Evolutionary conservation across 2,329 filamentous ascomycete genomes (phyloP), one percentile per base, ranked within the genome.

Genomic region (Herpomyces periplanetae): DNA sequence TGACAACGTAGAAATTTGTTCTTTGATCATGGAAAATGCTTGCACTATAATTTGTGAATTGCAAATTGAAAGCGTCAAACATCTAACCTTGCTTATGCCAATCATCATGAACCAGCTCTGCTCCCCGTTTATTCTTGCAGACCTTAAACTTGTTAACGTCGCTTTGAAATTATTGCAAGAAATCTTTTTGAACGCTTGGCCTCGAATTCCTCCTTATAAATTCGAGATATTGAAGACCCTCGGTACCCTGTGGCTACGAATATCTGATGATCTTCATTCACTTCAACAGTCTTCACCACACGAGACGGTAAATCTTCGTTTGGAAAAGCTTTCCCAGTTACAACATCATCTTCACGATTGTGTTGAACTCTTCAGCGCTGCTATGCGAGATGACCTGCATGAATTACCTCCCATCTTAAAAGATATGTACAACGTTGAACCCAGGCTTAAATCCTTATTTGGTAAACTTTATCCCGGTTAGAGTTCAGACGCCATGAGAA

Each of bases 141-240:
- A 51, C 24, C 41, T 48, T 1, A 37, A 43, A 0, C 39, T 59
- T 2, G 36, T 69, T 2, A 20, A 44, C 1, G 41, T 49, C 0
- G 47, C 54, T 1, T 34, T 47, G 2, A 33, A 41, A 8, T 45
- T 54, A 1, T 28, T 68, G 10, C 46, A 54, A 20, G 38, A 41
- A 1, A 38, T 61, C 7, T 38, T 84, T 5, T 27, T 46, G 6
- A 57, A 48, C 23, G 54, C 52, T 23, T 71, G 68, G 57, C 61
- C 64, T 5, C 45, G 68, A 3, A 40, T 84, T 3, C 36, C 41
- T 19, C 38, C 40, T 12, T 58, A 65, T 40, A 42, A 51, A 11
- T 51, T 49, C 3, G 54, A 63, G 23, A 38, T 75, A 4, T 33
- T 69, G 17, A 50, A 49, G 26, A 53, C 50, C 0, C 26, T 68